Percentiles rank a stretch among this genome's conserved stretches.
phyloP scores from a whole-genome alignment of 305 asterid species.

The Striga hermonthica region DNA sequence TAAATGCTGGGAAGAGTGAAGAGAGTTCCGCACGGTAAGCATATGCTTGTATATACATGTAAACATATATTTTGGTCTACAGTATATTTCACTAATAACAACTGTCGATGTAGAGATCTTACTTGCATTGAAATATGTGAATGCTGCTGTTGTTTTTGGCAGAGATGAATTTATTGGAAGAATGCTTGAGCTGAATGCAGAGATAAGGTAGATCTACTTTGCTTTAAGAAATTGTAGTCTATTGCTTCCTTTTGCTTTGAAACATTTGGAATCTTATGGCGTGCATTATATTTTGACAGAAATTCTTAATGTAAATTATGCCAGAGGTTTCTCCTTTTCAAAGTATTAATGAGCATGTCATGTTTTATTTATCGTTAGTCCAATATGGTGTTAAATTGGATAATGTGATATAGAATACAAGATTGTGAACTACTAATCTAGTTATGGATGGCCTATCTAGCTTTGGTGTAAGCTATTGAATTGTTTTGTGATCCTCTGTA shows the following conservation, averaged over 20 bases:
- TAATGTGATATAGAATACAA: conserved; percentile 13
- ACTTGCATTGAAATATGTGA: conserved; percentile 16
- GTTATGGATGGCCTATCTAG: conserved; percentile 9
- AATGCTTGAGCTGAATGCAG: conserved; percentile 67
- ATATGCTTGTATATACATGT: background rate
- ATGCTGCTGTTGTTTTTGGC: conserved; percentile 24
- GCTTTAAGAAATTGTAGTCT: conserved; percentile 7
- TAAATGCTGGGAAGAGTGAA: conserved; percentile 47
- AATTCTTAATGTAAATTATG: conserved; percentile 1
- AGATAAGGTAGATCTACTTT: conserved; percentile 51
- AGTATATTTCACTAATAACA: background rate
- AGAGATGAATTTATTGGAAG: conserved; percentile 55
- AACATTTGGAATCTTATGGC: no score
- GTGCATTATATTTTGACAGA: background rate
- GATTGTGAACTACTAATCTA: conserved; percentile 21
- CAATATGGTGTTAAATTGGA: conserved; percentile 11
- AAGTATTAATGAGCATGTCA: conserved; percentile 8
- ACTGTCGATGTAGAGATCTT: conserved; percentile 1
- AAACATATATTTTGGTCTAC: conserved; percentile 2
- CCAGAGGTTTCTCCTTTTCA: background rate
- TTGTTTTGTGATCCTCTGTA: background rate
- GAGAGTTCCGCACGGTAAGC: conserved; percentile 51
- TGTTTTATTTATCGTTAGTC: background rate
- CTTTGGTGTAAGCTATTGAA: conserved; percentile 17
- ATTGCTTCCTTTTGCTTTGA: background rate